Base-by-base conservation (phyloP, 73 alveolate genomes). In the Uronychia setigera region DNA sequence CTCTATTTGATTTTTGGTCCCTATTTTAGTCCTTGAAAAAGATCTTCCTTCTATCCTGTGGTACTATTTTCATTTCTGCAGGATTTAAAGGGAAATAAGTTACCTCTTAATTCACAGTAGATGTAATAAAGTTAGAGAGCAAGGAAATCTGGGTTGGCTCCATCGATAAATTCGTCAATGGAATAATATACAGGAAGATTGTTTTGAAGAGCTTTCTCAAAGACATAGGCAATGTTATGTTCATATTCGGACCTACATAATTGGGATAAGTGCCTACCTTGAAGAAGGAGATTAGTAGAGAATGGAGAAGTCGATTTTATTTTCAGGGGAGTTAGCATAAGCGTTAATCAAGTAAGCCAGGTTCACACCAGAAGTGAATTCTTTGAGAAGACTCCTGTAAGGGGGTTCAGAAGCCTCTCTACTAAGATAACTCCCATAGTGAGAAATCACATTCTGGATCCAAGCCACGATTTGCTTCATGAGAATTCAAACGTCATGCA, bases 401-500 rank as follows among this genome's bases (percentile, higher is more conserved):
- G 79, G 79, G 32, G 79, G 79, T 13, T 67, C 79, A 67, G 32
- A 25, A 67, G 79, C 9, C 32, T 1, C 29, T 67, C 26, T 67
- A 5, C 34, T 26, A 13, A 67, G 29, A 5, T 26, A 67, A 30
- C 26, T 13, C 14, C 13, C 5, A 13, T 28, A 25, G 1, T 25
- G 14, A 13, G 32, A 26, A 67, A 67, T 9, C 79, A 67, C 79
- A 5, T 26, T 28, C 29, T 25, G 1, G 14, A 28, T 30, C 79
- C 79, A 67, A 5, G 29, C 32, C 29, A 67, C 9, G 32, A 67
- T 67, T 5, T 67, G 14, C 32, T 28, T 28, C 29, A 28, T 26
- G 32, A 67, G 30, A 26, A 67, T 67, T 26, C 32, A 5, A 5
- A 26, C 79, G 26, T 67, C 79, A 67, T 67, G 79, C 79, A 67